Conservation (phyloP, 768 basidiomycete species). For the Macrolepiota fuliginosa region DNA sequence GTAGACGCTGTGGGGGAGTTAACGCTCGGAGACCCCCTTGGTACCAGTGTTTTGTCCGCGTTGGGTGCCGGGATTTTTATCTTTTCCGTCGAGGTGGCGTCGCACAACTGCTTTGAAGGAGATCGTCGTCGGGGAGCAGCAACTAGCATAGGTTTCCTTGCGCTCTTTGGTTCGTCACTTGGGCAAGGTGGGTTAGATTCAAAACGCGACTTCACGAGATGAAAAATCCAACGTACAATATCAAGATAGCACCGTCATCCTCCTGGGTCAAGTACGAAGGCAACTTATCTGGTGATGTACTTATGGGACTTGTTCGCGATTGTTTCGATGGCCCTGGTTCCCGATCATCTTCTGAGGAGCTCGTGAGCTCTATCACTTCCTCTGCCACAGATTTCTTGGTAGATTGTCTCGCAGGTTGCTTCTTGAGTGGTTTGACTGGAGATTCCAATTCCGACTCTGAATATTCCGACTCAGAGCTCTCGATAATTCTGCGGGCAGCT, state of each 20-base stretch:
- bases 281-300: neutral
- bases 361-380: constrained; percentile 3
- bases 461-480: constrained; percentile 32
- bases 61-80: constrained; percentile 1
- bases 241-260: constrained; percentile 29
- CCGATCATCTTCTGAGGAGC: neutral
- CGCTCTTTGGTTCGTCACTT: constrained; percentile 48
- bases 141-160: constrained; percentile 41
- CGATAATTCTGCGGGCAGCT: constrained; percentile 27
- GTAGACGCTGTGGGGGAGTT: neutral
- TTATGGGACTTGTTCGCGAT: neutral
- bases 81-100: constrained; percentile 12
- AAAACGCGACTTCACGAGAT: neutral
- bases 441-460: constrained; percentile 24
- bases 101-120: neutral
- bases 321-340: neutral
- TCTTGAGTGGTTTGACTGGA: constrained; percentile 20
- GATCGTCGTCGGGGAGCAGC: neutral
- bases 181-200: neutral
- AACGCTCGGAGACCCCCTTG: neutral
- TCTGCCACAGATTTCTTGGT: constrained; percentile 21
- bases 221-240: constrained; percentile 24
- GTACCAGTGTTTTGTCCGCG: neutral
- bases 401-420: constrained; percentile 31
- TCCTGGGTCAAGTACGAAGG: neutral